Base-by-base conservation (phyloP, 169 alveolate species). In the Plasmodium falciparum region DNA sequence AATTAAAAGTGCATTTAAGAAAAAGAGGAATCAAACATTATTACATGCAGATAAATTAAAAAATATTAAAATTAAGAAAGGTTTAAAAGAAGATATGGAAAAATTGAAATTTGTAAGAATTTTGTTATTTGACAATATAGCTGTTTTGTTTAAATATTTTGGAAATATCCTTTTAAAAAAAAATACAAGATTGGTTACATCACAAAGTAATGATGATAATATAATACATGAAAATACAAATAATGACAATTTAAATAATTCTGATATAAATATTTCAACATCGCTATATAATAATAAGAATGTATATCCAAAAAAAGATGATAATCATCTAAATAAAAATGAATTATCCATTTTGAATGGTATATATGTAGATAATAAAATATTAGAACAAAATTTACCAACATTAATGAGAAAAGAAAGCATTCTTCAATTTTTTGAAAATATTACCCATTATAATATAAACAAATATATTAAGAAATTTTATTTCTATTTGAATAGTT, bases 381-480 rank as follows among this genome's bases (percentile, higher is more conserved):
- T 85, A 52, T 22, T 33, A 1, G 88, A 85, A 63, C 59, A 54
- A 1, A 71, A 71, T 12, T 56, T 85, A 17, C 92, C 92, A 7
- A 17, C 8, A n/a, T 71, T 85, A 74, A 50, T 85, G 75, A 20
- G 49, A 33, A 85, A 61, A 56, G 75, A 85, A 47, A 69, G 59
- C 24, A 85, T 85, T 33, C 17, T 85, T 12, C 47, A 50, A 3
- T 85, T 70, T 47, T 85, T 85, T 63, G 92, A 85, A 15, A 17
- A 59, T 50, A 43, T 72, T 9, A 26, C 61, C 43, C 8, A 45
- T 43, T 69, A 80, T 62, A 80, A 80, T 33, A 71, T 72, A 24
- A 85, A 85, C 59, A 85, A 85, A 52, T 85, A 85, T 71, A 72
- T 72, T 22, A 85, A 85, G 61, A 85, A 70, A 33, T 71, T 71